Evolutionary conservation across 257 asterid genomes (phyloP).

Genomic region (Paulownia fortunei): DNA sequence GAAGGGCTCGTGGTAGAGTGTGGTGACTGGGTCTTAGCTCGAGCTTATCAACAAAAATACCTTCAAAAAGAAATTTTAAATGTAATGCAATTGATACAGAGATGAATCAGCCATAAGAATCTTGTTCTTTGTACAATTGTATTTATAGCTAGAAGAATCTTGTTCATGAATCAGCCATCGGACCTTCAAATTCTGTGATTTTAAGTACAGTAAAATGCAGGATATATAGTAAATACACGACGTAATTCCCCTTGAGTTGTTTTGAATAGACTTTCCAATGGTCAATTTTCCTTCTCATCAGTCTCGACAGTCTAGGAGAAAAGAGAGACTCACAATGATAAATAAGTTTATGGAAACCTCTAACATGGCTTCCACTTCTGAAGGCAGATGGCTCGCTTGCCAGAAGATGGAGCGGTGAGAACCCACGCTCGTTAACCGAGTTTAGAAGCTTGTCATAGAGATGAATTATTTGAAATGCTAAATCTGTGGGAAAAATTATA

Average conservation of each 20-base stretch:
- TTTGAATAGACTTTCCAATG: no score
- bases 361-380: constrained; percentile 43
- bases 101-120: not conserved
- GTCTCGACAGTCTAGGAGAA: no score
- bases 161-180: no score
- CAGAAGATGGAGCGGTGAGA: constrained; percentile 41
- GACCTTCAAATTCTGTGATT: no score
- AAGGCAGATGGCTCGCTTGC: constrained; percentile 49
- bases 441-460: constrained; percentile 17
- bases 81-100: not conserved
- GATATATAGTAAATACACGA: no score
- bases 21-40: not conserved
- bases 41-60: constrained; percentile 38
- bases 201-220: no score
- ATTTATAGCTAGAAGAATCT: no score
- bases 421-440: constrained; percentile 32
- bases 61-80: constrained; percentile 7
- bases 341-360: constrained; percentile 28
- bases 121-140: not conserved
- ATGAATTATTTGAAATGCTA: constrained; percentile 33
- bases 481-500: constrained; percentile 3
- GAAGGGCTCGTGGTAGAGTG: not conserved
- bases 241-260: no score
- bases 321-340: constrained; percentile 33
- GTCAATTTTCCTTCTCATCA: no score